phyloP scores from a whole-genome alignment of 106 monocot species.

The Agapanthus africanus region DNA sequence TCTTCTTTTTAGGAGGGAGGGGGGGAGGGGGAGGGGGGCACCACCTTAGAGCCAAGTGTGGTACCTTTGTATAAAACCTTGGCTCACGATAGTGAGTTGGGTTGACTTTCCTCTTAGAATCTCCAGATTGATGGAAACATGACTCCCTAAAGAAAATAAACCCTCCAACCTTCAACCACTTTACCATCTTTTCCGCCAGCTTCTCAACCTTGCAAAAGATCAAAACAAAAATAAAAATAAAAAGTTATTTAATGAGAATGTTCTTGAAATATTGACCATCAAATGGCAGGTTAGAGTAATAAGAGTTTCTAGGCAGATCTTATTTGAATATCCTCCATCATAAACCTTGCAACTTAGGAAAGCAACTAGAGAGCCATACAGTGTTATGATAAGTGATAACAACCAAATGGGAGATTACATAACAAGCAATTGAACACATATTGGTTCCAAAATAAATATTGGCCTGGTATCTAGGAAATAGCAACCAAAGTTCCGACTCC shows the following conservation, averaged over 20 bases:
- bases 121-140: constrained; percentile 98
- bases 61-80: constrained; percentile 95
- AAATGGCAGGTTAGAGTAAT: neutral
- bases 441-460: too few relatives aligned
- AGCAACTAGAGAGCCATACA: neutral
- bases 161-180: constrained; percentile 92
- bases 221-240: too few relatives aligned
- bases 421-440: too few relatives aligned
- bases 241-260: neutral
- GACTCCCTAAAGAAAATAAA: constrained; percentile 97
- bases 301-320: neutral
- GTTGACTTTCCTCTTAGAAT: constrained; percentile 87
- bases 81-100: constrained; percentile 97
- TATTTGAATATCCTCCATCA: neutral
- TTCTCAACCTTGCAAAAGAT: constrained; percentile 63
- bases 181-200: constrained; percentile 72
- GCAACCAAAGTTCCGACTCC: too few relatives aligned
- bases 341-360: neutral
- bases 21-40: too few relatives aligned
- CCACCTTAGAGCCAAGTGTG: too few relatives aligned
- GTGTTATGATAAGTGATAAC: too few relatives aligned
- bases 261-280: neutral
- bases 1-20: too few relatives aligned
- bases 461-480: too few relatives aligned
- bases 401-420: too few relatives aligned